These are phyloP conservation scores for Aquilaria yunnanensis DNA, from an alignment of 345 rosid genomes.

Conservation along the genomic window DNA sequence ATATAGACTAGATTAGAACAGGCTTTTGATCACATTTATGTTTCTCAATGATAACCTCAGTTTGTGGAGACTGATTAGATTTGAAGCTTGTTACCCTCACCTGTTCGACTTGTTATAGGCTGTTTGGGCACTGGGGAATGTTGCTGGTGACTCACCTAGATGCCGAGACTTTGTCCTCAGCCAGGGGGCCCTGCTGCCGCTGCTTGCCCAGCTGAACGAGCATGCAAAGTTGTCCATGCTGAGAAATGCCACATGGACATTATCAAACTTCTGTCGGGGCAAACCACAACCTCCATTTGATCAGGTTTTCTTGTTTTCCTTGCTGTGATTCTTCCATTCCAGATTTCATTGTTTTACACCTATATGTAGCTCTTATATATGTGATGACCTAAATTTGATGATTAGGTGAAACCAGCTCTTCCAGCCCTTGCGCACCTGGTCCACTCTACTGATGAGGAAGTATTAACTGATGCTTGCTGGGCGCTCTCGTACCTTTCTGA, in stretches of 20 bases:
- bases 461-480: slow-evolving; percentile 97
- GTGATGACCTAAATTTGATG: slow-evolving; percentile 6
- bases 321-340: neutral
- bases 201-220: slow-evolving; percentile 45
- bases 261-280: slow-evolving; percentile 54
- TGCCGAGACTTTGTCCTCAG: slow-evolving; percentile 56
- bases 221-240: slow-evolving; percentile 50
- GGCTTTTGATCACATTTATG: neutral
- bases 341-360: no score
- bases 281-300: slow-evolving; percentile 59
- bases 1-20: no score
- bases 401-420: slow-evolving; percentile 83
- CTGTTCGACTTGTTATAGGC: slow-evolving; percentile 23
- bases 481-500: slow-evolving; percentile 95
- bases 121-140: slow-evolving; percentile 65
- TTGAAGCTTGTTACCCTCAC: neutral
- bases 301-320: slow-evolving; percentile 19
- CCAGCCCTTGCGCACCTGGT: slow-evolving; percentile 80
- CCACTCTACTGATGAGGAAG: slow-evolving; percentile 94
- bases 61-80: neutral
- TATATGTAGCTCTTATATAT: no score
- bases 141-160: slow-evolving; percentile 51
- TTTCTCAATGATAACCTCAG: no score
- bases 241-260: slow-evolving; percentile 56
- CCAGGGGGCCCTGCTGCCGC: slow-evolving; percentile 41